phyloP scores from a whole-genome alignment of 2,329 filamentous ascomycete species.

The Penicillium freii region DNA sequence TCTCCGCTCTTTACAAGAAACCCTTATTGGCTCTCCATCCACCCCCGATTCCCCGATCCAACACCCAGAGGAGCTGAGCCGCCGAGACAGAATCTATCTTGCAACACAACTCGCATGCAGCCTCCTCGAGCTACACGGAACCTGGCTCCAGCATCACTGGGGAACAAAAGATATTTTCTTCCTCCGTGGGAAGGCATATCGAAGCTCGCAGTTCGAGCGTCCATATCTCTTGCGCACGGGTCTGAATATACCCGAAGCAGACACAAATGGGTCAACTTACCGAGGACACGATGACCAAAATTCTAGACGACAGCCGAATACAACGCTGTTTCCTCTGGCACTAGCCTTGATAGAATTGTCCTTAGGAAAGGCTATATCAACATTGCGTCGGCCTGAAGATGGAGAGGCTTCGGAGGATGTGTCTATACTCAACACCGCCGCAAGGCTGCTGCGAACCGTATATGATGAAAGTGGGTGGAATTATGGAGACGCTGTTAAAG shows the following conservation, averaged over 20 bases:
- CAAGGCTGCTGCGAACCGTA: not conserved
- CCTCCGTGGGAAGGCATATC: not conserved
- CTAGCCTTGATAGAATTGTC: not conserved
- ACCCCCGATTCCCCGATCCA: not conserved
- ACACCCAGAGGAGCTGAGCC: not conserved
- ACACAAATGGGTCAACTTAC: not conserved
- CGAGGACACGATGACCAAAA: not conserved
- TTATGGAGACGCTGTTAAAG: not conserved
- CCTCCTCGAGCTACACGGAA: not conserved
- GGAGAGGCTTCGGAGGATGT: not conserved
- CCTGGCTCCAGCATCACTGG: not conserved
- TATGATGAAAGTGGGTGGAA: not conserved
- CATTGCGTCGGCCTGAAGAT: not conserved
- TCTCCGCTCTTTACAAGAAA: not conserved
- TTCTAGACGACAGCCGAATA: not conserved
- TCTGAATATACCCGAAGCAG: not conserved
- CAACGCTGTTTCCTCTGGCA: not conserved
- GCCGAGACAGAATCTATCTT: not conserved
- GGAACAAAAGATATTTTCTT: not conserved
- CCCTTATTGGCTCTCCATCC: not conserved
- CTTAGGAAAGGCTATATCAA: not conserved
- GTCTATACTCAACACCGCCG: not conserved
- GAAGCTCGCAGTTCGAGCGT: not conserved
- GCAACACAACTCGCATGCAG: not conserved
- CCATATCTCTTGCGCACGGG: not conserved